Percentiles rank a stretch among this genome's conserved stretches.
Conservation (phyloP, 2,329 filamentous ascomycete genomes). For the Fusarium avenaceum region DNA sequence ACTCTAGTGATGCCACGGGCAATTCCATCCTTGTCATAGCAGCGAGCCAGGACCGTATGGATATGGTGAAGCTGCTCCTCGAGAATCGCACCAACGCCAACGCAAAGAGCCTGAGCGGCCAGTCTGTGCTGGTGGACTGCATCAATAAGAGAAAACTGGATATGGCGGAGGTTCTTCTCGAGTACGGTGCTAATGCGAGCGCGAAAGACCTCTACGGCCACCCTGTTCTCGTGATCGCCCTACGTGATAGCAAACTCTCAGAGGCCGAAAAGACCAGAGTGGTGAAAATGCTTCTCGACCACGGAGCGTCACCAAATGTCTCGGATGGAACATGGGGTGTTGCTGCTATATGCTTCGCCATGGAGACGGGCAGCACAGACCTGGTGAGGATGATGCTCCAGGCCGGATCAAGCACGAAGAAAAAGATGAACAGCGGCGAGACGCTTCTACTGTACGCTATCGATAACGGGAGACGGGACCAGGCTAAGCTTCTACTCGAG, state of each 20-base stretch:
- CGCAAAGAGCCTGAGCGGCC: conserved; percentile 49
- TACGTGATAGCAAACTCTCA: conserved; percentile 47
- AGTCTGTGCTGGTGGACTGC: conserved; percentile 53
- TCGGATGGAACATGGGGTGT: conserved; percentile 42
- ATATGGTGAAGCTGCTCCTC: conserved; percentile 54
- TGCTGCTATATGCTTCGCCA: conserved; percentile 45
- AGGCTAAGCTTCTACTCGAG: conserved; percentile 48
- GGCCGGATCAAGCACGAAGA: conserved; percentile 48
- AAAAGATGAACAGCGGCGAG: conserved; percentile 49
- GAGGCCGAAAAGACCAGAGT: conserved; percentile 47
- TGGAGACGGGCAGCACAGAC: conserved; percentile 46
- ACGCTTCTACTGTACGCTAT: conserved; percentile 53
- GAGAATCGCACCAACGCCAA: conserved; percentile 53
- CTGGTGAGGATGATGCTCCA: conserved; percentile 49
- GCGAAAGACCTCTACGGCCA: conserved; percentile 52
- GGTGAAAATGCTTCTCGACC: conserved; percentile 51
- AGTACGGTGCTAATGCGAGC: conserved; percentile 53
- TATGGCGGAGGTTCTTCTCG: conserved; percentile 51
- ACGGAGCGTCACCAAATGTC: conserved; percentile 52
- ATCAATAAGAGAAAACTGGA: conserved; percentile 52
- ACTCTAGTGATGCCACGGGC: conserved; percentile 50
- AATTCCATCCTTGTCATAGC: conserved; percentile 52
- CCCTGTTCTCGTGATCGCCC: conserved; percentile 51
- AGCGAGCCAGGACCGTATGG: conserved; percentile 43
- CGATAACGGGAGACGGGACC: conserved; percentile 42